These are phyloP conservation scores for Citrullus amarus DNA, from an alignment of 306 rosid species.

Conservation along the genomic window DNA sequence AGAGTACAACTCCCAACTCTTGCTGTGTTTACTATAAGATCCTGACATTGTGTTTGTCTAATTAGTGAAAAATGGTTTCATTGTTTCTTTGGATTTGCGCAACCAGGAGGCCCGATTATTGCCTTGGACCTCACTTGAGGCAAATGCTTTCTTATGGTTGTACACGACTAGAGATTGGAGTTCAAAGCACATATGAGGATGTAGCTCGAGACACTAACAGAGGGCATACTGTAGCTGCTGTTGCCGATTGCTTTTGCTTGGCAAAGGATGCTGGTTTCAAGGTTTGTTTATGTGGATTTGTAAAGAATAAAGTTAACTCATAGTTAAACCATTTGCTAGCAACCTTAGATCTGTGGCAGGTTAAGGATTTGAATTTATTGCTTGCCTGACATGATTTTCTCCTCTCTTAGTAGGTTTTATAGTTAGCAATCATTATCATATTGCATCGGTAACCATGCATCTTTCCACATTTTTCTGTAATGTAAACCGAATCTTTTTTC, in stretches of 20 bases:
- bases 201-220: constrained; percentile 96
- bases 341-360: not conserved
- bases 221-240: constrained; percentile 96
- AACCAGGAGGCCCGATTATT: constrained; percentile 97
- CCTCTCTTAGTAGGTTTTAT: not conserved
- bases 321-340: not conserved
- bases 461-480: not conserved
- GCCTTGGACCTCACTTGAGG: constrained; percentile 96
- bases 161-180: constrained; percentile 91
- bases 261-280: constrained; percentile 99
- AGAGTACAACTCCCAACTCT: not conserved
- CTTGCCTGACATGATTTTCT: not conserved
- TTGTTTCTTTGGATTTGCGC: constrained; percentile 8
- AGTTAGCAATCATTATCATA: not conserved
- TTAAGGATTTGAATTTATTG: not conserved
- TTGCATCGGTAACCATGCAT: not conserved
- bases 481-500: not conserved
- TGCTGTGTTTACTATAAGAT: not conserved
- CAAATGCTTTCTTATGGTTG: constrained; percentile 97
- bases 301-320: not conserved
- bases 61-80: not conserved
- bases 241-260: constrained; percentile 87
- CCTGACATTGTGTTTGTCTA: not conserved
- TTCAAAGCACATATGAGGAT: constrained; percentile 97
- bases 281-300: constrained; percentile 27